Base-by-base conservation (phyloP, 192 early-diverging fungal species). In the Backusella psychrophila region DNA sequence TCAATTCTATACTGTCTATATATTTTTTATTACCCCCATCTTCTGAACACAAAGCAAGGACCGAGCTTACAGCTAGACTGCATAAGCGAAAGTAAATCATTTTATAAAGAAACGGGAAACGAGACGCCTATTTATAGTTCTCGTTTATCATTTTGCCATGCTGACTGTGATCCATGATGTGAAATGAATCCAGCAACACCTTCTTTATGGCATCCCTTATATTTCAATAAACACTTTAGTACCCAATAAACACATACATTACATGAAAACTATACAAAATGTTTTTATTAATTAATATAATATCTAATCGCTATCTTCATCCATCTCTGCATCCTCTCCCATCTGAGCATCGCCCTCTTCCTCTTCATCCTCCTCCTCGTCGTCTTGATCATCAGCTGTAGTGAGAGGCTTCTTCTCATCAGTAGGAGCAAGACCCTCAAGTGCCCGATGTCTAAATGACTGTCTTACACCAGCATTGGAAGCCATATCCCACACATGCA, bases 401-500 rank as follows among this genome's bases (percentile, higher is more conserved):
- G 84, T 81, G 17, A 91, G 77, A 44, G 88, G 81, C 36, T 81
- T 78, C 76, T 90, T 89, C 72, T 88, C 82, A n/a, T 52, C 72
- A 46, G 82, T 81, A 17, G 73, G 42, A 14, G 69, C 71, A 17
- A 21, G 23, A 21, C 63, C 52, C 5, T 38, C 46, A 23, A 77
- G 66, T 6, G 73, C 34, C 17, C 78, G 77, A 52, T 77, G 69
- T 17, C 72, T 63, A 12, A 95, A 95, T 3, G 90, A 87, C 21
- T 87, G 69, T 56, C 96, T 84, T 11, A 99, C 87, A 42, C 92
- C 90, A n/a, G 91, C 89, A 77, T 97, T 99, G 17, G 92, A 90
- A 23, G 92, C 91, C 78, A 98, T 84, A 79, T 99, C 95, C 97
- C 97, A 98, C 11, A 99, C 89, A 33, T 93, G 86, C 46, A 97